Evolutionary conservation across 1,284 basidiomycete genomes (phyloP).

Genomic region (Ceratobasidium sp.): DNA sequence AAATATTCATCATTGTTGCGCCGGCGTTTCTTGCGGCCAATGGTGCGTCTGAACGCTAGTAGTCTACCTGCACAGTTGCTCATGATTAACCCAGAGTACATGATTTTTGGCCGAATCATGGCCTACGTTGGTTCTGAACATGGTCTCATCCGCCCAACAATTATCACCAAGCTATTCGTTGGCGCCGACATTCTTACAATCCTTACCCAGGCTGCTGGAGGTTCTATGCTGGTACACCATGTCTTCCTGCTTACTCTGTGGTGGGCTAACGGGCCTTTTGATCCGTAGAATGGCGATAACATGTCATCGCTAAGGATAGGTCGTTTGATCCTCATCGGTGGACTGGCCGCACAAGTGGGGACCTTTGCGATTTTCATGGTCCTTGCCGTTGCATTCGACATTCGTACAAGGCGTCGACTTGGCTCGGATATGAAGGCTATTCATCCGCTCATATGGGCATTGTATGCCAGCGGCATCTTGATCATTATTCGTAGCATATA

Average conservation of each 20-base stretch:
- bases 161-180: slow-evolving; percentile 48
- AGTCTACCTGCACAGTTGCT: not conserved
- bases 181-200: slow-evolving; percentile 39
- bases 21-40: slow-evolving; percentile 48
- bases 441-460: slow-evolving; percentile 42
- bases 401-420: slow-evolving; percentile 24
- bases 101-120: slow-evolving; percentile 48
- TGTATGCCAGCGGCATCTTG: slow-evolving; percentile 36
- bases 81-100: slow-evolving; percentile 36
- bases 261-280: not conserved
- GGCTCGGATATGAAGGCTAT: slow-evolving; percentile 9
- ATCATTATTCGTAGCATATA: slow-evolving; percentile 46
- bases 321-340: slow-evolving; percentile 44
- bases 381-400: slow-evolving; percentile 47
- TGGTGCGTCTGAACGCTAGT: not conserved
- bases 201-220: slow-evolving; percentile 45
- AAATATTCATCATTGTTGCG: slow-evolving; percentile 42
- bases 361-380: slow-evolving; percentile 48
- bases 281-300: slow-evolving; percentile 8
- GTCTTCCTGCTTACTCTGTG: not conserved
- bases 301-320: slow-evolving; percentile 39
- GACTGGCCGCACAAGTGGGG: slow-evolving; percentile 46
- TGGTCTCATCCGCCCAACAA: slow-evolving; percentile 38
- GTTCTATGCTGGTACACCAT: slow-evolving; percentile 36
- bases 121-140: slow-evolving; percentile 45